Conservation (phyloP, 306 rosid genomes). For the Vicia faba region DNA sequence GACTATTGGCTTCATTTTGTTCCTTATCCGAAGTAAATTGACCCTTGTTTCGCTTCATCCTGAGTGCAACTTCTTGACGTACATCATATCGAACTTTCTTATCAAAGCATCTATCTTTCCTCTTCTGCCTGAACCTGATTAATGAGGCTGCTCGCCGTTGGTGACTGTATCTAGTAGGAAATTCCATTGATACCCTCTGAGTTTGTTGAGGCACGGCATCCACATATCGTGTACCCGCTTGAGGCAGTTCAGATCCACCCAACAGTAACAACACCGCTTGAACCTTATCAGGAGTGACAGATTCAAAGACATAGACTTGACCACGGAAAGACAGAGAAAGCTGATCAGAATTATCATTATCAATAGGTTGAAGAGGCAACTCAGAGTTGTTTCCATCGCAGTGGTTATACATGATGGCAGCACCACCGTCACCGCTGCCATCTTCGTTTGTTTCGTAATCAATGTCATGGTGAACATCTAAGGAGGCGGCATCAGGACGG, state of each 20-base stretch:
- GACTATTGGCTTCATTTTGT: conserved; percentile 68
- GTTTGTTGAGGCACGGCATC: too few species aligned
- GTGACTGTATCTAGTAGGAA: conserved; percentile 65
- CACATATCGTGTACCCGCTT: too few species aligned
- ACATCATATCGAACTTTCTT: conserved; percentile 92
- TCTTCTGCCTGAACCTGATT: conserved; percentile 86
- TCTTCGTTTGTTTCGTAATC: conserved; percentile 63
- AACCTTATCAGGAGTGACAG: too few species aligned
- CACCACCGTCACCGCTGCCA: conserved; percentile 37
- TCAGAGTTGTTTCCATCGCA: conserved; percentile 43
- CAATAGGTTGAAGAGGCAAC: too few species aligned
- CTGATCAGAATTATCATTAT: too few species aligned
- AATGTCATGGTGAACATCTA: conserved; percentile 59
- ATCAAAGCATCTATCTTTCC: conserved; percentile 85
- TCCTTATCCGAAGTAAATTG: conserved; percentile 85
- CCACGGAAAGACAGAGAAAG: too few species aligned
- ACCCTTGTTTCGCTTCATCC: conserved; percentile 99
- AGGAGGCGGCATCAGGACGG: conserved; percentile 41
- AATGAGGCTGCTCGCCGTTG: conserved; percentile 90
- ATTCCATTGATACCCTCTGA: conserved; percentile 59
- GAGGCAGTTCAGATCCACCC: conserved; percentile 28
- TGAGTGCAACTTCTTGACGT: conserved; percentile 97
- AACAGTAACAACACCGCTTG: too few species aligned
- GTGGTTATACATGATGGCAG: conserved; percentile 52
- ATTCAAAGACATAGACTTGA: too few species aligned